Base-by-base conservation (phyloP, 2,329 filamentous ascomycete genomes). In the Ambrosiella beaveri region DNA sequence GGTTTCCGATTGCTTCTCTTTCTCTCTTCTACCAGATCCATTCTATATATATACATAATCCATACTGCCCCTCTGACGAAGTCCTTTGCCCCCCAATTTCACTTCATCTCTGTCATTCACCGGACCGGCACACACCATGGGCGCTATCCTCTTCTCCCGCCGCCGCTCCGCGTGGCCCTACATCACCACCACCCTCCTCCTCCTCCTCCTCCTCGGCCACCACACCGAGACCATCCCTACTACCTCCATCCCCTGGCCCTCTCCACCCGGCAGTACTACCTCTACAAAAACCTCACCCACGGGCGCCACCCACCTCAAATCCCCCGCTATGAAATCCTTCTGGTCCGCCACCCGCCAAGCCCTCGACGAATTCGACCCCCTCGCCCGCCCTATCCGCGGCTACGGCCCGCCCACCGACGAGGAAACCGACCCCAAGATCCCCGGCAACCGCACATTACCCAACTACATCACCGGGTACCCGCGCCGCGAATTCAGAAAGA, bases 151-250 rank as follows among this genome's bases (percentile, higher is more conserved):
- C 35, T 59, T 61, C 49, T n/a, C 52, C 47, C 53, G 57, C 41
- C 54, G 59, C 35, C 54, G 57, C 38, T 37, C 54, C 17, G 9
- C 57, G 7, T 61, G 59, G 57, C 57, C 53, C 40, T 55, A 58
- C 41, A 27, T 58, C 47, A n/a, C 58, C 39, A 19, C 27, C 49
- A 39, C 54, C 3, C 9, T 54, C 8, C 8, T 56, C 8, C 36
- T 56, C 12, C 39, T 61, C 35, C 55, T 58, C 45, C 39, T 61
- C 27, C 17, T 56, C 56, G 39, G 54, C 19, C 52, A 56, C 38
- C 47, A 57, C 44, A 56, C 56, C 56, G 54, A 45, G 27, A 58
- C 52, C 9, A 27, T 41, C 44, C 40, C n/a, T 27, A 58, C 53
- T 6, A 44, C 56, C 3, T 49, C 54, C 6, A 19, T 57, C n/a